Base-by-base conservation (phyloP, 2,329 filamentous ascomycete species). In the Tolypocladium ophioglossoides region DNA sequence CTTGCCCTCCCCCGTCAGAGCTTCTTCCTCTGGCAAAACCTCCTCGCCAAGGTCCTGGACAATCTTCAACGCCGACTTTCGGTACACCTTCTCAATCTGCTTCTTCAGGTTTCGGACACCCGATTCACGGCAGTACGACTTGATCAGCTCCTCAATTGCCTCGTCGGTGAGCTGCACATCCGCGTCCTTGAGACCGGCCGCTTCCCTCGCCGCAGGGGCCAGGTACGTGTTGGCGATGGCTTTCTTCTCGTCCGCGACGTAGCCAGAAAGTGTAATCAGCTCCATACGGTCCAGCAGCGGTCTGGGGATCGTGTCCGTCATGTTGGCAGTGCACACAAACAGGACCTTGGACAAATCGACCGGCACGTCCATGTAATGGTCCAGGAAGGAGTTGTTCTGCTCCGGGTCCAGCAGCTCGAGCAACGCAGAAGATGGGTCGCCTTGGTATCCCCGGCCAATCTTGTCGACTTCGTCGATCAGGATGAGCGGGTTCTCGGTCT, bases 401-500 rank as follows among this genome's bases (percentile, higher is more conserved):
- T 99, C 94, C 0, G 94, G 94, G 62, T 99, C 94, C 20, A 99
- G 83, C 51, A 99, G 74, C 68, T 99, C 94, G 4, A 99, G 82
- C 52, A 99, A 78, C 34, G 94, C 94, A 22, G 92, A 96, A 1
- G 94, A 90, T 16, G 95, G 95, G 65, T 99, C 94, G 30, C 94
- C 94, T 72, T 97, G 94, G 67, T 96, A 94, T 6, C 94, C 94
- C 55, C 91, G 85, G 35, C 94, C 94, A 67, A 99, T 95, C 76
- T 99, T 99, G 78, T 99, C 94, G 55, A 99, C 85, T 68, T 99
- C 94, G 67, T 99, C 94, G 60, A 99, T 97, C 59, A 99, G 74
- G 51, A 99, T 91, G 34, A 99, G 78, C 32, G 94, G 94, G 69
- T 99, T 99, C 72, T 99, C 95, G 0, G 94, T 99, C 74, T 97